Evolutionary conservation across 2,329 filamentous ascomycete species (phyloP).

Genomic region (Aspergillus clavatus): DNA sequence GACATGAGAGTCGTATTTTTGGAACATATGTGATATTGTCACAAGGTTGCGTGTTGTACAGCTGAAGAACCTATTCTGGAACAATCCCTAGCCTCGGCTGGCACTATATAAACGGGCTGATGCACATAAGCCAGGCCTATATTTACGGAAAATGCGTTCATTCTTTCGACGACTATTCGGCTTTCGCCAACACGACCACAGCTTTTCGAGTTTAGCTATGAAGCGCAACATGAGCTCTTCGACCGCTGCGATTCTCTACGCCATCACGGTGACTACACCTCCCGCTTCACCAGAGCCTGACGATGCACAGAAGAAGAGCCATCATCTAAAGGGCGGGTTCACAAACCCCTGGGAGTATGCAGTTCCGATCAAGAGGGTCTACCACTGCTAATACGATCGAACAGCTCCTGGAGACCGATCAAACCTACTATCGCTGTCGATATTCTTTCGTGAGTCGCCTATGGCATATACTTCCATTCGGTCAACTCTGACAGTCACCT

Average conservation of each 20-base stretch:
- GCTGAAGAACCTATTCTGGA: neutral
- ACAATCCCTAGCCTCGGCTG: neutral
- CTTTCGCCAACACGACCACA: constrained; percentile 16
- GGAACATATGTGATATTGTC: too few relatives aligned
- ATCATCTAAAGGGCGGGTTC: constrained; percentile 38
- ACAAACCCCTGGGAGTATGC: constrained; percentile 44
- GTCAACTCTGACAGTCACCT: neutral
- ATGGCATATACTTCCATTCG: neutral
- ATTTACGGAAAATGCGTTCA: constrained; percentile 16
- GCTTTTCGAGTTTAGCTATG: constrained; percentile 9
- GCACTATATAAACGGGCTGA: neutral
- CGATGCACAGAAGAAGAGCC: constrained; percentile 37
- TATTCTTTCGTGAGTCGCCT: constrained; percentile 15
- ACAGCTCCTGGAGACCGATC: constrained; percentile 21
- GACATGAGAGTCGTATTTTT: too few relatives aligned
- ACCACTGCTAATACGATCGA: constrained; percentile 2
- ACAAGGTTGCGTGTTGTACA: neutral
- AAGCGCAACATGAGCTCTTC: constrained; percentile 35
- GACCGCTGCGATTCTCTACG: constrained; percentile 38
- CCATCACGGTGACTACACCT: constrained; percentile 37
- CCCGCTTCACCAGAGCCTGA: constrained; percentile 32
- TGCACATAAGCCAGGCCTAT: neutral
- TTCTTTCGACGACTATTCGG: constrained; percentile 19
- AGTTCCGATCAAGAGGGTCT: neutral
- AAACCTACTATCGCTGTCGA: constrained; percentile 1